phyloP scores from a whole-genome alignment of 805 yeast genomes.

The Blastobotrys parvus region DNA sequence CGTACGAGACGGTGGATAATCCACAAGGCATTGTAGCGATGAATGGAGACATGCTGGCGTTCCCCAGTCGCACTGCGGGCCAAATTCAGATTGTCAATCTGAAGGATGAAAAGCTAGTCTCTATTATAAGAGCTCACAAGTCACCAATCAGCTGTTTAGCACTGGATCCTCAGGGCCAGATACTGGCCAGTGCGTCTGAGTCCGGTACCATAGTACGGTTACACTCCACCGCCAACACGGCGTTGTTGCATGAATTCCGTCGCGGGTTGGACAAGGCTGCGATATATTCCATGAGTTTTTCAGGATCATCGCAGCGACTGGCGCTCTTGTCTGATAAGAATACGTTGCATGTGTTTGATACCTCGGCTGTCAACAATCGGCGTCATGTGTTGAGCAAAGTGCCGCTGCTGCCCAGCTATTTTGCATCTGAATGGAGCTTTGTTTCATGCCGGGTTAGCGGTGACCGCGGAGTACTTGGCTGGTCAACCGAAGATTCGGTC shows the following conservation, averaged over 20 bases:
- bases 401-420: slow-evolving; percentile 65
- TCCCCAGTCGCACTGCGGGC: slow-evolving; percentile 69
- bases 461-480: slow-evolving; percentile 50
- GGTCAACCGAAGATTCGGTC: slow-evolving; percentile 69
- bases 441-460: slow-evolving; percentile 53
- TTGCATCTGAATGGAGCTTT: slow-evolving; percentile 82
- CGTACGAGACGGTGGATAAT: slow-evolving; percentile 59
- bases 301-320: slow-evolving; percentile 63
- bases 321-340: slow-evolving; percentile 86
- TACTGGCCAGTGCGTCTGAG: slow-evolving; percentile 74
- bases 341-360: slow-evolving; percentile 78
- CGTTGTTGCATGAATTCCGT: slow-evolving; percentile 73
- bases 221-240: slow-evolving; percentile 60
- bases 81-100: slow-evolving; percentile 76
- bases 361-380: slow-evolving; percentile 33
- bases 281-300: slow-evolving; percentile 75
- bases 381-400: slow-evolving; percentile 57
- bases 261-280: slow-evolving; percentile 83
- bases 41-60: slow-evolving; percentile 48
- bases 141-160: slow-evolving; percentile 55
- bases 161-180: slow-evolving; percentile 51
- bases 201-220: slow-evolving; percentile 75
- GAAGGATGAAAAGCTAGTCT: slow-evolving; percentile 54
- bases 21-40: slow-evolving; percentile 57
- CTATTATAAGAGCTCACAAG: slow-evolving; percentile 72